phyloP scores from a whole-genome alignment of 805 yeast genomes.

The Candida mattraensis region DNA sequence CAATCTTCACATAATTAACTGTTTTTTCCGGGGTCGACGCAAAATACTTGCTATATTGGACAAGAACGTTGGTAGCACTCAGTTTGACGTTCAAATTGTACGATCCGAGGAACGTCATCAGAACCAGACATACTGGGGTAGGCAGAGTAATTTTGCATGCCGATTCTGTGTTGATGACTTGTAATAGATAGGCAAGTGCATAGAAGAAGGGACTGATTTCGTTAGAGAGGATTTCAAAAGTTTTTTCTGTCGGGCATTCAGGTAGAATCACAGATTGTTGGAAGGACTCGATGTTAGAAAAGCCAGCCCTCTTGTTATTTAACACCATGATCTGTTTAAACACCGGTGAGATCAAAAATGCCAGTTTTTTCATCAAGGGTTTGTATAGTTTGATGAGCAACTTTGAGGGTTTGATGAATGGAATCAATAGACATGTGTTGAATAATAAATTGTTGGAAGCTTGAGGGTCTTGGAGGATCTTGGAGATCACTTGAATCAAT shows the following conservation, averaged over 20 bases:
- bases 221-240: conserved; percentile 14
- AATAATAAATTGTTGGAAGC: conserved; percentile 18
- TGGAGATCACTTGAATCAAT: conserved; percentile 17
- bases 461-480: conserved; percentile 11
- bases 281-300: conserved; percentile 20
- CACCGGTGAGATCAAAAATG: conserved; percentile 23
- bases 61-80: conserved; percentile 30
- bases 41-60: conserved; percentile 25
- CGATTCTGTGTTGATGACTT: conserved; percentile 5
- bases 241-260: conserved; percentile 19
- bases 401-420: conserved; percentile 20
- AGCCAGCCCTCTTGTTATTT: conserved; percentile 18
- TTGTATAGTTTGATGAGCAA: conserved; percentile 16
- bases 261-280: conserved; percentile 18
- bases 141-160: conserved; percentile 18
- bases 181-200: conserved; percentile 25
- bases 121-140: conserved; percentile 27
- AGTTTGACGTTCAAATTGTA: conserved; percentile 25
- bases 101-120: conserved; percentile 26
- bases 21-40: conserved; percentile 14
- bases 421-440: conserved; percentile 26
- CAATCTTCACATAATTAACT: conserved; percentile 23
- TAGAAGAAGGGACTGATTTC: conserved; percentile 29
- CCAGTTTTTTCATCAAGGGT: conserved; percentile 26
- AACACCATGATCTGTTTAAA: conserved; percentile 17